Base-by-base conservation (phyloP, 768 basidiomycete species). In the Rossbeevera mucosa region DNA sequence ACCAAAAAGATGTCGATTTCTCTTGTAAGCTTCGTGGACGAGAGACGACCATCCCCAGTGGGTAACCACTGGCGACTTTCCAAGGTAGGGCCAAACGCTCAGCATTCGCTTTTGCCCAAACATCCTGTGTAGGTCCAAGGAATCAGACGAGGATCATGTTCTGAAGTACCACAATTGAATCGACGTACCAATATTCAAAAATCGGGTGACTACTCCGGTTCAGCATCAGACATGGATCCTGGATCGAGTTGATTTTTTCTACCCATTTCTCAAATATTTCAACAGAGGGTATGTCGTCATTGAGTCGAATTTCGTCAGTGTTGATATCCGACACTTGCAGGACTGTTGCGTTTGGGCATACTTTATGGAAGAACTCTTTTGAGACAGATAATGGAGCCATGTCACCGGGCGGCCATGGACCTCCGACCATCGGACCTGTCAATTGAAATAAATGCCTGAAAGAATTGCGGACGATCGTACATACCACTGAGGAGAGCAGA, bases 391-490 rank as follows among this genome's bases (percentile, higher is more conserved):
- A 64, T 5, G 74, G 72, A 0, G 67, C 61, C 16, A 46, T 5
- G 16, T 70, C 69, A 4, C 63, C 72, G 0, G 59, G 18, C 1
- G 68, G 66, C 63, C 74, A 74, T 3, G 63, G 51, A 3, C 67
- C 74, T 1, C 78, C 78, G 0, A 72, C 78, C 25, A 73, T 63
- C 0, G 76, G 70, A 5, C 77, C 78, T 71, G 42, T 50, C n/a
- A 22, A 36, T 11, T 11, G n/a, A 33, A 20, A 46, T 53, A 30
- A 51, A 31, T 43, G 45, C 12, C 21, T 14, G 21, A 47, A 42
- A 20, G 11, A 6, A 21, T 8, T 8, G 38, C 9, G 2, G 18
- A 18, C 21, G 14, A 42, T 12, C 64, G 49, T 57, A 73, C 64
- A 48, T 57, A 73, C 75, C 77, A 36, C 67, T 56, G 9, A 76